These are phyloP conservation scores for Aspergillaceae sp. DNA, from an alignment of 2,329 filamentous ascomycete species.

Conservation along the genomic window DNA sequence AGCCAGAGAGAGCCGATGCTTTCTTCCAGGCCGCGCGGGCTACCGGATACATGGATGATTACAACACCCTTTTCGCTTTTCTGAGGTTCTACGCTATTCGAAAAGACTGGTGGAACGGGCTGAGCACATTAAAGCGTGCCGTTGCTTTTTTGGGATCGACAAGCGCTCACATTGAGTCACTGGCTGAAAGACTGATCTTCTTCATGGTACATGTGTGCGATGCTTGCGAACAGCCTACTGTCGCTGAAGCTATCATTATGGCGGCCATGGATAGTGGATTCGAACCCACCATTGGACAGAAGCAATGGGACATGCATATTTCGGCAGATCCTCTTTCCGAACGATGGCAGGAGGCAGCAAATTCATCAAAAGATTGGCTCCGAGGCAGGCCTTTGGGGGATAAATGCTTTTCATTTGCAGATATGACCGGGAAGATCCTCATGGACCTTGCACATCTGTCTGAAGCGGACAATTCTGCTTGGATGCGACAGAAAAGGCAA, in stretches of 20 bases:
- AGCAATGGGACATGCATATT: conserved; percentile 20
- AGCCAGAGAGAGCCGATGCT: conserved; percentile 33
- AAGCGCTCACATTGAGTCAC: conserved; percentile 16
- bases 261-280: conserved; percentile 31
- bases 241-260: conserved; percentile 25
- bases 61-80: conserved; percentile 29
- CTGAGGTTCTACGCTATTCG: conserved; percentile 30
- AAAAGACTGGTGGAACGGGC: conserved; percentile 29
- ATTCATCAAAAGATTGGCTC: conserved; percentile 9
- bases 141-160: conserved; percentile 30
- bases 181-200: conserved; percentile 28
- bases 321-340: conserved; percentile 14
- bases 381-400: conserved; percentile 19
- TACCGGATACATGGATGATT: conserved; percentile 30
- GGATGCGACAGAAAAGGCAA: neutral
- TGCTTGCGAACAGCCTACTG: conserved; percentile 21
- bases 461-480: conserved; percentile 1
- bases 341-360: conserved; percentile 23
- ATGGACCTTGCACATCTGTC: conserved; percentile 11
- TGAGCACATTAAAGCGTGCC: conserved; percentile 23
- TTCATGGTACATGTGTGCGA: conserved; percentile 34
- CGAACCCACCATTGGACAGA: conserved; percentile 16
- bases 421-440: conserved; percentile 20
- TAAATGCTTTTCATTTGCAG: conserved; percentile 27
- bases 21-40: conserved; percentile 29